Base-by-base conservation (phyloP, 2,329 filamentous ascomycete species). In the Fusarium cyanostomum region DNA sequence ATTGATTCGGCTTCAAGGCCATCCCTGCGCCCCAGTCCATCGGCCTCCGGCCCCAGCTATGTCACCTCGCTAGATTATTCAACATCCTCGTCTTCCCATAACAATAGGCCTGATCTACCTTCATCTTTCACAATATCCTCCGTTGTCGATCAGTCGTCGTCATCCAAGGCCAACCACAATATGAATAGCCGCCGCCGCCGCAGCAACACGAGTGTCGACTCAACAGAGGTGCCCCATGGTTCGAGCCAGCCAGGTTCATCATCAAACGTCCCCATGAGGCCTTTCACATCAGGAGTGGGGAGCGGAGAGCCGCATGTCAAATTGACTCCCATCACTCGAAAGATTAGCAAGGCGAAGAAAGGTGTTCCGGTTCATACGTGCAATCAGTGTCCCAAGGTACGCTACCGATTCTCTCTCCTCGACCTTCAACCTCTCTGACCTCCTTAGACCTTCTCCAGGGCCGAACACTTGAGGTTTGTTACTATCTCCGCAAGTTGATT, bases 401-500 rank as follows among this genome's bases (percentile, higher is more conserved):
- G 43, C 26, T 55, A 69, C 38, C 51, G 33, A 34, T 38, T 35
- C 34, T 27, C 31, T n/a, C 7, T 15, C 42, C 24, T 24, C 7
- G 24, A 38, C 33, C 39, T 21, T 60, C 38, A 24, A 30, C 42
- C 34, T 24, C 33, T 56, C 45, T 61, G 27, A 65, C 41, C 13
- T 31, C 43, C 15, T 15, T 8, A 88, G 86, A 87, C 83, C 2
- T 88, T 88, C 61, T 87, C 85, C 11, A 79, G 86, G 69, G 86
- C 86, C 27, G 86, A 88, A 69, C 86, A 88, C 73, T 74, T 88
- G 37, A 84, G 84, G 85, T 88, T 71, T 62, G 77, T 69, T 49
- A 34, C 21, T 38, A 38, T 65, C 12, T 34, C 6, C 16, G 11
- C 12, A 27, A 8, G 51, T 41, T 21, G 11, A 35, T 18, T 34